Conservation (phyloP, 31 red algal genomes). For the Odonthalia washingtoniensis region DNA sequence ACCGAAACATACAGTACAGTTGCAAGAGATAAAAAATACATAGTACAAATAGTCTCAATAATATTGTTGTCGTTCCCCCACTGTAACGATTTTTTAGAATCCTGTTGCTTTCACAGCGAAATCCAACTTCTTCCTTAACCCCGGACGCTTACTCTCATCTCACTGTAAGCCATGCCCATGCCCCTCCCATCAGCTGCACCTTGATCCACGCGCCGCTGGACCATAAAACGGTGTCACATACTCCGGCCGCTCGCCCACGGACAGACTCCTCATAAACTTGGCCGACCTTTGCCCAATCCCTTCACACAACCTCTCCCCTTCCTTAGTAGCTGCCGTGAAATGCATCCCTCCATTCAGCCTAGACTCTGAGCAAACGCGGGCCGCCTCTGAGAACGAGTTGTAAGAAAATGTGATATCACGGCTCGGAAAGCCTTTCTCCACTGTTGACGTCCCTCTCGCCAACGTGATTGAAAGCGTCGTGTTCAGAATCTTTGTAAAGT, state of each 20-base stretch:
- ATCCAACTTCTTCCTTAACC: too few relatives aligned
- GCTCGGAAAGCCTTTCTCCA: too few relatives aligned
- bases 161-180: too few relatives aligned
- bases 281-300: background rate
- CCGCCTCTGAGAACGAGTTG: background rate
- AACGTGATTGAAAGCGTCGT: background rate
- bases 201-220: too few relatives aligned
- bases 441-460: background rate
- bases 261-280: background rate
- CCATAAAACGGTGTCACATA: background rate
- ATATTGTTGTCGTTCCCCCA: too few relatives aligned
- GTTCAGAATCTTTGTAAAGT: background rate
- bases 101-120: too few relatives aligned
- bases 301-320: slow-evolving; percentile 35
- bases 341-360: slow-evolving; percentile 63
- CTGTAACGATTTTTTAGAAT: too few relatives aligned
- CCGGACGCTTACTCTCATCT: too few relatives aligned
- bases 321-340: slow-evolving; percentile 39
- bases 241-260: background rate
- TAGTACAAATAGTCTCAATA: too few relatives aligned
- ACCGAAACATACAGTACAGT: too few relatives aligned
- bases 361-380: slow-evolving; percentile 30
- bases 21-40: too few relatives aligned
- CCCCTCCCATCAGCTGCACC: too few relatives aligned
- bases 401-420: slow-evolving; percentile 24